These are phyloP conservation scores for Phytopythium vexans DNA, from an alignment of 352 stramenopile genomes.

Conservation along the genomic window DNA sequence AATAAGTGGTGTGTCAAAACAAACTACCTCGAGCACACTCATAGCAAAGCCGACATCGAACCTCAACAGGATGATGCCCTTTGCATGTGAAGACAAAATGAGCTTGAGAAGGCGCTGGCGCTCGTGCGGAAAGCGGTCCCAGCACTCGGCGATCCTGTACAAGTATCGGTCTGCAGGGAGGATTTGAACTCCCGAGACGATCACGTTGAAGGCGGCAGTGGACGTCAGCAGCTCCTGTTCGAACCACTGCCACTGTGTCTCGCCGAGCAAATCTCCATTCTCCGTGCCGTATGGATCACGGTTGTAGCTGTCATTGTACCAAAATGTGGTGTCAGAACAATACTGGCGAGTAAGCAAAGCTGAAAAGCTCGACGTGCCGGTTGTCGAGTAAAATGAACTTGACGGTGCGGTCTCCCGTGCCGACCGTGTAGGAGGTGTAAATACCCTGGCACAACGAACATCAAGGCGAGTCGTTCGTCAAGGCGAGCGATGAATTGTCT, in stretches of 20 bases:
- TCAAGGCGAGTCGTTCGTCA: too few species aligned
- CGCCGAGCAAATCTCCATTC: slow-evolving; percentile 72
- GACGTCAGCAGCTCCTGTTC: slow-evolving; percentile 75
- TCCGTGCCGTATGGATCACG: slow-evolving; percentile 64
- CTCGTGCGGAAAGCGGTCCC: slow-evolving; percentile 83
- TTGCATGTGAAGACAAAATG: slow-evolving; percentile 79
- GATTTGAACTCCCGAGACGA: slow-evolving; percentile 91
- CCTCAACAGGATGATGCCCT: slow-evolving; percentile 87
- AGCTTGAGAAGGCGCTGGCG: slow-evolving; percentile 81
- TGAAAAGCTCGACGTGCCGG: slow-evolving; percentile 17
- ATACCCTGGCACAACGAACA: slow-evolving; percentile 45
- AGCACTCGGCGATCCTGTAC: slow-evolving; percentile 84
- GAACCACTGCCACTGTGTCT: slow-evolving; percentile 83
- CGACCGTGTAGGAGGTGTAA: slow-evolving; percentile 82
- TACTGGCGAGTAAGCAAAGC: not conserved
- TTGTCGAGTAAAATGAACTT: slow-evolving; percentile 90
- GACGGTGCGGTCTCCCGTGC: slow-evolving; percentile 54
- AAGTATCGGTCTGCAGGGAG: slow-evolving; percentile 58
- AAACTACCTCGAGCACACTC: slow-evolving; percentile 35
- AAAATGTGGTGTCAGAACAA: not conserved
- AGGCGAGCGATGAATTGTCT: too few species aligned
- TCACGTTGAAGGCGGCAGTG: slow-evolving; percentile 89
- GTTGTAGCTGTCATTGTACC: slow-evolving; percentile 51
- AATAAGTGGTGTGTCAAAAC: not conserved
- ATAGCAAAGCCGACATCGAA: slow-evolving; percentile 6